phyloP scores from a whole-genome alignment of 2,329 filamentous ascomycete genomes.

The Phoma herbarum region DNA sequence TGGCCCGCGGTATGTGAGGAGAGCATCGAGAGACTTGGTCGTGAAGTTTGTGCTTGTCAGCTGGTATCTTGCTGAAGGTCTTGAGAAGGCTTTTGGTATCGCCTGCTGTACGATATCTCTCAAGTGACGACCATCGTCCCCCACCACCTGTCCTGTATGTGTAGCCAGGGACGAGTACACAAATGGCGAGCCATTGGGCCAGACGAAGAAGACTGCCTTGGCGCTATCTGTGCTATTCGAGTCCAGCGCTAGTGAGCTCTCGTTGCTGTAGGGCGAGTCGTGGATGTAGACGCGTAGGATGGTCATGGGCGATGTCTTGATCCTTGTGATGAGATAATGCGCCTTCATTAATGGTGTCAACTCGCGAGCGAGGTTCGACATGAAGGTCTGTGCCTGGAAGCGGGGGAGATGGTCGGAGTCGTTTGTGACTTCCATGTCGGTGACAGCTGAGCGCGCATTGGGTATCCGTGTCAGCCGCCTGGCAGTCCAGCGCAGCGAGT shows the following conservation, averaged over 20 bases:
- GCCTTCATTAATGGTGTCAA: conserved; percentile 82
- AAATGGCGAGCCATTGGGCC: conserved; percentile 80
- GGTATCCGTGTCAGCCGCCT: conserved; percentile 55
- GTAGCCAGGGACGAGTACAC: conserved; percentile 70
- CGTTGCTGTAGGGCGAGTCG: conserved; percentile 78
- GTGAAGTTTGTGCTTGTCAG: conserved; percentile 73
- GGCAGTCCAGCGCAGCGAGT: conserved; percentile 62
- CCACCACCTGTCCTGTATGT: conserved; percentile 46
- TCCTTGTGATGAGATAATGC: conserved; percentile 82
- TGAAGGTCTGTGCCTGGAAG: conserved; percentile 82
- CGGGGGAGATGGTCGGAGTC: conserved; percentile 64
- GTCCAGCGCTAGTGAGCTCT: conserved; percentile 50
- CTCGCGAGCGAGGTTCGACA: conserved; percentile 77
- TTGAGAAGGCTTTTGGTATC: conserved; percentile 82
- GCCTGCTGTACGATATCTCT: conserved; percentile 77
- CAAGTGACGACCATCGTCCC: conserved; percentile 61
- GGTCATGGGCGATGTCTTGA: conserved; percentile 72
- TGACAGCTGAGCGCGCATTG: conserved; percentile 34
- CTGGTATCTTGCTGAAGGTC: conserved; percentile 75
- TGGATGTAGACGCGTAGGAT: conserved; percentile 81
- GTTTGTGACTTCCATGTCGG: conserved; percentile 51
- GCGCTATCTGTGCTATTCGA: conserved; percentile 63
- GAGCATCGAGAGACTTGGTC: conserved; percentile 74
- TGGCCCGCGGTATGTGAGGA: conserved; percentile 74
- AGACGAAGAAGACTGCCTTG: conserved; percentile 79